Evolutionary conservation across 306 rosid genomes (phyloP), one percentile per base, ranked within the genome.

Genomic region (Cucumis cinereus): DNA sequence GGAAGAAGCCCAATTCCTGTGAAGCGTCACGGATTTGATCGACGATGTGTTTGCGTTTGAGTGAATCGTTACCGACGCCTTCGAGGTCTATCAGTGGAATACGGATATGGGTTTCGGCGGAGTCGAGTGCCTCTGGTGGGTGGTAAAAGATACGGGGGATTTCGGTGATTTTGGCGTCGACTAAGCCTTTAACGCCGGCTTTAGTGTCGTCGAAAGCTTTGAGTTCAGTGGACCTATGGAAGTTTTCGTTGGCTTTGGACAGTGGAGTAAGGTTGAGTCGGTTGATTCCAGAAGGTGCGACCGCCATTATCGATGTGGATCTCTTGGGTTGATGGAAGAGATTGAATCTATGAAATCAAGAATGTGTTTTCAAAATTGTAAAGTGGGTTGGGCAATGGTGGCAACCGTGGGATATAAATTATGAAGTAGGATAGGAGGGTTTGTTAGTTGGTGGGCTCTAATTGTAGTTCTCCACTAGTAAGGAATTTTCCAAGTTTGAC

Each of bases 1-100:
- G 90, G 66, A 86, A 84, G 41, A 86, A 86, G 0, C 89, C 87
- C 78, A 81, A 69, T 22, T 52, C 77, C 83, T 85, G 79, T 0
- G 81, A 76, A 8, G 90, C 86, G 9, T 77, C 79, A 47, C 81
- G 19, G 13, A 84, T 55, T 20, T 49, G 30, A 0, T 79, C 82
- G 3, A 80, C 77, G 3, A 82, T 60, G 35, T 59, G 75, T 40
- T 20, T 76, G 28, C 84, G 84, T 47, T 55, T 64, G 24, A 10
- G 16, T 2, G 77, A 52, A 58, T 77, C 77, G 5, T 23, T 23
- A 2, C 52, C 45, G 45, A 74, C 76, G 71, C 75, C 80, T 58
- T 70, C 74, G 7, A 80, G 78, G 57, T 89, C 87, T 64, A 89
- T 85, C 77, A 79, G 33, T 23, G 84, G 84, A 70, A 84, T 43